Evolutionary conservation across 2,329 filamentous ascomycete species (phyloP), one percentile per base, ranked within the genome.

Genomic region (Fonsecaea nubica): DNA sequence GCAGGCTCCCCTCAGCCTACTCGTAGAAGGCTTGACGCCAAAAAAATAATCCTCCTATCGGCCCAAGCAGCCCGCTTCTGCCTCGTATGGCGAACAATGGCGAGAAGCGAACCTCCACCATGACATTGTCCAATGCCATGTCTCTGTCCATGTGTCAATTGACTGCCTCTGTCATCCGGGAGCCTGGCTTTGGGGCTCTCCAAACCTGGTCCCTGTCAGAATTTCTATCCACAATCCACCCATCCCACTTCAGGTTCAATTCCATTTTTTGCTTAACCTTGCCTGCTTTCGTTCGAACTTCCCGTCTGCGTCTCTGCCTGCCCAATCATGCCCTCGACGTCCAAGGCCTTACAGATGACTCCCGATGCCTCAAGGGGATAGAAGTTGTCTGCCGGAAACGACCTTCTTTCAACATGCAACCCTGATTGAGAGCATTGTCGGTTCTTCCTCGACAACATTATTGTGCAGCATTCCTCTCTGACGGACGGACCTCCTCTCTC

Each of bases 141-240:
- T 30, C 36, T 42, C 61, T 32, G 21, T 42, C 62, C 50, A 62
- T 54, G 54, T 64, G 65, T 68, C 62, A 64, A 45, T 42, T 52
- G 50, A 40, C 54, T 52, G 40, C 33, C 48, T 61, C 18, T 25
- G 45, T 36, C 57, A 50, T 59, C 57, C 36, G 18, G 33, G 25
- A 33, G 58, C 58, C 58, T 36, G 58, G 40, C 25, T 59, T 10
- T 35, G 42, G 40, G 42, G 18, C 53, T 62, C 45, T 59, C 65
- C 62, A 48, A 52, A 53, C 65, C 65, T 55, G 25, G 67, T 69
- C 61, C 56, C 62, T 65, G 67, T 67, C 68, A 70, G 63, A 64
- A 66, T 35, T 40, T 38, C 58, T 18, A 59, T 35, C 40, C 57
- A 65, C 62, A 54, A 61, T 52, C 62, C 68, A 62, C 62, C 53